These are phyloP conservation scores for Metschnikowia reukaufii DNA, from an alignment of 805 yeast genomes.

Conservation along the genomic window DNA sequence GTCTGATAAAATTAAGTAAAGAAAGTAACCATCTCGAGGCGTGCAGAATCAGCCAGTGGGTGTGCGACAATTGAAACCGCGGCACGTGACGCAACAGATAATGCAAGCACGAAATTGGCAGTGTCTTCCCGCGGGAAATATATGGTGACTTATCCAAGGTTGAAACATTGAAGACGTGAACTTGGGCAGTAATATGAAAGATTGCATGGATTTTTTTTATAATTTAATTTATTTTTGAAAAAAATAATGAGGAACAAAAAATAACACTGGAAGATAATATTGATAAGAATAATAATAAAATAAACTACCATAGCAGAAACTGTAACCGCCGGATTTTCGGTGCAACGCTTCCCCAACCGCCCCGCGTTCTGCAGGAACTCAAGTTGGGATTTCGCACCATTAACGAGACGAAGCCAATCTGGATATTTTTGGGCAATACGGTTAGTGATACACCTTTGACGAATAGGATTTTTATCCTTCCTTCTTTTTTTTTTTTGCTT, in stretches of 20 bases:
- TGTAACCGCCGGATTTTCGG: no score
- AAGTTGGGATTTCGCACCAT: constrained; percentile 1
- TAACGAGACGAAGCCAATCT: background rate
- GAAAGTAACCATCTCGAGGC: constrained; percentile 6
- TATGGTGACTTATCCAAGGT: no score
- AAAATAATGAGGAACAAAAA: no score
- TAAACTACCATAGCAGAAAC: background rate
- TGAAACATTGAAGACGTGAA: no score
- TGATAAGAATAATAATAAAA: no score
- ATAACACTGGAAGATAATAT: no score
- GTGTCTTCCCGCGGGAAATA: no score
- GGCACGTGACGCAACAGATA: constrained; percentile 3
- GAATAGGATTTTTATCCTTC: no score
- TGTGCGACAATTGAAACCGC: background rate
- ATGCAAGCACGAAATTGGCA: background rate
- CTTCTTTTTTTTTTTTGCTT: no score
- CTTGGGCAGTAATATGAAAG: no score
- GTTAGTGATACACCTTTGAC: background rate
- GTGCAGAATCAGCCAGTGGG: constrained; percentile 4
- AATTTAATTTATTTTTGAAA: no score
- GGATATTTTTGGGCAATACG: background rate
- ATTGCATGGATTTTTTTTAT: no score
- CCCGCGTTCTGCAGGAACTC: constrained; percentile 6
- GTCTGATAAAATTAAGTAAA: background rate
- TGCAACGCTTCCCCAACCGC: constrained; percentile 6